Conservation (phyloP, 768 basidiomycete genomes). For the Holtermanniella nyarrowii region DNA sequence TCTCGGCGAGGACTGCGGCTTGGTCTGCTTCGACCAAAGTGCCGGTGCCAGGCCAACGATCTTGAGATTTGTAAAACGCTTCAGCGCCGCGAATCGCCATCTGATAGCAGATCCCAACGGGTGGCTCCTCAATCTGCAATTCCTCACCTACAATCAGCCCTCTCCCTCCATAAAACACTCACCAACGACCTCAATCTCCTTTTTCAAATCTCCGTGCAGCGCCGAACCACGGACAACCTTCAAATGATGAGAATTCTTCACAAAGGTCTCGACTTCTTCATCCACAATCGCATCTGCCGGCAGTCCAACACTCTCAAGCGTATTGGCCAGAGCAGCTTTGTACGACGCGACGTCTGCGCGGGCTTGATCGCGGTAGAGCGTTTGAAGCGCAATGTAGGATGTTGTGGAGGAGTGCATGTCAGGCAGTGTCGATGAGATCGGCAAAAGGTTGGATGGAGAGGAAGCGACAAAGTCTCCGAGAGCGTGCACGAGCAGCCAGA, state of each 20-base stretch:
- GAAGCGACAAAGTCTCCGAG: conserved; percentile 52
- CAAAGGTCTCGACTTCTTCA: conserved; percentile 41
- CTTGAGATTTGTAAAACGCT: conserved; percentile 26
- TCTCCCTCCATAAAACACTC: background rate
- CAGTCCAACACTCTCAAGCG: conserved; percentile 26
- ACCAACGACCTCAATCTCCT: background rate
- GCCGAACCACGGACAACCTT: background rate
- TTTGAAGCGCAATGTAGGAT: conserved; percentile 74
- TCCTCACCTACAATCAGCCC: background rate
- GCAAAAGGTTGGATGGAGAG: conserved; percentile 55
- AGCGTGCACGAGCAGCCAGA: conserved; percentile 69
- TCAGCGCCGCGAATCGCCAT: conserved; percentile 35
- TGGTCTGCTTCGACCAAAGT: conserved; percentile 10
- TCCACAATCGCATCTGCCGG: conserved; percentile 26
- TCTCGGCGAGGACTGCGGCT: conserved; percentile 9
- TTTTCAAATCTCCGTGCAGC: background rate
- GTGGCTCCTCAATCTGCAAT: background rate
- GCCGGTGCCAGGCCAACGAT: conserved; percentile 35
- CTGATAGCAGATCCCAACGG: background rate
- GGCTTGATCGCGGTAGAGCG: conserved; percentile 68
- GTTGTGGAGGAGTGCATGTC: conserved; percentile 91
- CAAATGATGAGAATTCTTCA: conserved; percentile 37
- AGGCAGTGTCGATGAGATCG: conserved; percentile 74
- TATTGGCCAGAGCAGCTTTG: conserved; percentile 15
- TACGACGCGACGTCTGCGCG: conserved; percentile 34